Evolutionary conservation across 2,329 filamentous ascomycete species (phyloP).

Genomic region (Blastomyces parvus): DNA sequence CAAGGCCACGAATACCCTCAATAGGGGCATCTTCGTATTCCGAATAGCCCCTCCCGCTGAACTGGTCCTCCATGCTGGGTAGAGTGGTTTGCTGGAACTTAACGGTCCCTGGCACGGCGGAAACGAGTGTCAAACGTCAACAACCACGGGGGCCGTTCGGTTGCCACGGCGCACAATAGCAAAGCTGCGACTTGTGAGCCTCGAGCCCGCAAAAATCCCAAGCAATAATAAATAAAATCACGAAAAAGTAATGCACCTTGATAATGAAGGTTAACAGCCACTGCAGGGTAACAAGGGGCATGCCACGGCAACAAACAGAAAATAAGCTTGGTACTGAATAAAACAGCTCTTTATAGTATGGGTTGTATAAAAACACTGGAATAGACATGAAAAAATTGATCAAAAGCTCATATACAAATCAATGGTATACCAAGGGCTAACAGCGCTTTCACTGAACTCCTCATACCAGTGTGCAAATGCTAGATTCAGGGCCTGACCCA

Average conservation of each 20-base stretch:
- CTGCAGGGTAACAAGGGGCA: neutral
- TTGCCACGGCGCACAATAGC: neutral
- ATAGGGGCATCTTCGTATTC: neutral
- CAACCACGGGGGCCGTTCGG: neutral
- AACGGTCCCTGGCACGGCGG: neutral
- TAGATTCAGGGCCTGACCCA: neutral
- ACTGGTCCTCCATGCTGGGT: conserved; percentile 3
- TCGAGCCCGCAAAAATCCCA: neutral
- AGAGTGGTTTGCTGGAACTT: neutral
- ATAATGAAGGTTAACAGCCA: neutral
- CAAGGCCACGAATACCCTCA: neutral
- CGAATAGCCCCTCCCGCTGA: neutral
- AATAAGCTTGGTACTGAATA: neutral
- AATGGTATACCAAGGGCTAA: neutral
- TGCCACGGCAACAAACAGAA: neutral
- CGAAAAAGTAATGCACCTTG: neutral
- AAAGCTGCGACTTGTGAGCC: neutral
- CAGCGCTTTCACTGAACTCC: neutral
- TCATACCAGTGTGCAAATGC: neutral
- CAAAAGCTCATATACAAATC: neutral
- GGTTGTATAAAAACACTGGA: neutral
- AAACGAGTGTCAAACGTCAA: neutral
- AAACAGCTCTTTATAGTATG: neutral
- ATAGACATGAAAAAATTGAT: no score
- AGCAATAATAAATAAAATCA: neutral